Evolutionary conservation across 371 early-diverging fungal genomes (phyloP), one percentile per base, ranked within the genome.

Genomic region (Mortierella sp.): DNA sequence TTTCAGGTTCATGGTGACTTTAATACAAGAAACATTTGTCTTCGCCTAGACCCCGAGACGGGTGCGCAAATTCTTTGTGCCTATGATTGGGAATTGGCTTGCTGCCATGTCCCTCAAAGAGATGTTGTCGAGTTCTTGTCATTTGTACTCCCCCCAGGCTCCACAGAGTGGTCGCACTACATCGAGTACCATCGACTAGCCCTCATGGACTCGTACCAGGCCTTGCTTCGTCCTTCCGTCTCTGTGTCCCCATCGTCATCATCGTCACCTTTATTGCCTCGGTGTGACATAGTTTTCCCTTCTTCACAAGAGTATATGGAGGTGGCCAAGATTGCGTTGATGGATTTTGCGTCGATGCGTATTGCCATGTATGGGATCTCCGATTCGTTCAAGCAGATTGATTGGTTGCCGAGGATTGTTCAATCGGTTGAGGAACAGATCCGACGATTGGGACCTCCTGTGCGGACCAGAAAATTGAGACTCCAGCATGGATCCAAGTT

Each of bases 161-260:
- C 80, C 2, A 43, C 25, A 1, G 70, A 72, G 51, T 79, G 80
- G 80, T 19, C 70, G 25, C 80, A 79, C 25, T 79, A 79, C 61
- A 79, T 79, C 18, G 80, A 79, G 26, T 79, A 79, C 53, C 80
- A 79, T 57, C 80, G 80, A 9, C 57, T 79, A 2, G 80, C 80
- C 15, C 74, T 79, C 37, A 62, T 69, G 48, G 64, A 47, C 4
- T 56, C 73, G 7, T 63, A 55, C 28, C 64, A 79, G 30, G 21
- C 59, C 37, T 5, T 21, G 12, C 45, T 18, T 43, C 2, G 46
- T 19, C 18, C n/a, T 1, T 15, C 62, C 0, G 4, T 50, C 12
- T 56, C 57, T 4, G n/a, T n/a, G n/a, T n/a, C 37, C 37, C 37
- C 37, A 37, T 3, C 3, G 3, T 1, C 29, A 25, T 26, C 43